Percentiles rank a stretch among this genome's conserved stretches.
phyloP scores from a whole-genome alignment of 202 grass and related monocot species.

The Panicum hallii region DNA sequence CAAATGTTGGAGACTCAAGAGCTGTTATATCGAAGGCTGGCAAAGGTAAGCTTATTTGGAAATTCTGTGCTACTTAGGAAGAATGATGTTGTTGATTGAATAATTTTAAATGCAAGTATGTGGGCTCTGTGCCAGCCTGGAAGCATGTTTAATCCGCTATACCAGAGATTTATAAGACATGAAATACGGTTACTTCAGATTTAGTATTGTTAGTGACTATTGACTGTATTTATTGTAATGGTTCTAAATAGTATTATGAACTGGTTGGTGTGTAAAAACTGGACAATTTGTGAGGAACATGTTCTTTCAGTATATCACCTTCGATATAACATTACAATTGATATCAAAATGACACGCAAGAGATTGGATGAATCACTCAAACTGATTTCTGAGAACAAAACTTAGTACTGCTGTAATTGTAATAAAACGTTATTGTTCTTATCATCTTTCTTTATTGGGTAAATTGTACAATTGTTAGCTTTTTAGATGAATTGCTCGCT shows the following conservation, averaged over 20 bases:
- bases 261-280: not conserved
- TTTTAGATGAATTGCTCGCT: conserved; percentile 10
- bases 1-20: conserved; percentile 97
- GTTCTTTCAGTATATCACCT: conserved; percentile 17
- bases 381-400: not conserved
- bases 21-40: conserved; percentile 91
- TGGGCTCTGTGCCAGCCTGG: not conserved
- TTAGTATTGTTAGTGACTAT: not conserved
- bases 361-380: not conserved
- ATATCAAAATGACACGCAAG: conserved; percentile 22
- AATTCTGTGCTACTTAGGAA: conserved; percentile 6
- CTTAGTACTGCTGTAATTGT: not conserved
- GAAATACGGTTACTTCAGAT: not conserved
- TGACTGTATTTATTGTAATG: conserved; percentile 6
- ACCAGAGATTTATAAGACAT: conserved; percentile 19
- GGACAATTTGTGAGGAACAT: conserved; percentile 13
- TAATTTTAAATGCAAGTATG: conserved; percentile 19
- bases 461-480: conserved; percentile 6
- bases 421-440: not conserved
- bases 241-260: conserved; percentile 16
- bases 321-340: not conserved
- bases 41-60: conserved; percentile 67
- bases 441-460: not conserved
- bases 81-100: conserved; percentile 27
- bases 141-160: not conserved